phyloP scores from a whole-genome alignment of 306 rosid species.

The Ammopiptanthus mongolicus region DNA sequence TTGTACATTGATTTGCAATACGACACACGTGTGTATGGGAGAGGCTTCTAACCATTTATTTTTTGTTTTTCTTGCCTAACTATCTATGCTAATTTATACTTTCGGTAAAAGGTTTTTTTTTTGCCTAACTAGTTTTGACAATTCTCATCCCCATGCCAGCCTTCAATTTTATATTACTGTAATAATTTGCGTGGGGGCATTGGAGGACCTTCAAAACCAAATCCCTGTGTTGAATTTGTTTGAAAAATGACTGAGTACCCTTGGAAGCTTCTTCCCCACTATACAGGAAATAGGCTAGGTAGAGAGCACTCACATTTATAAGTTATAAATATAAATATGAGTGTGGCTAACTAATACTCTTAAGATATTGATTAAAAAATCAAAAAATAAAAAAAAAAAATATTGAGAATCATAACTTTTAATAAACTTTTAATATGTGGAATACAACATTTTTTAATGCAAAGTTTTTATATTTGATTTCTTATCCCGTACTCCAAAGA shows the following conservation, averaged over 20 bases:
- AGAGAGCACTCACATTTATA: not conserved
- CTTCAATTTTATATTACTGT: conserved; percentile 22
- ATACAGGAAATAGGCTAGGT: not conserved
- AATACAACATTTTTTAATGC: no score
- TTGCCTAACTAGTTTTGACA: conserved; percentile 29
- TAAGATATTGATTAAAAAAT: no score
- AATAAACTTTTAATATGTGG: no score
- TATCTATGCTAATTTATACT: conserved; percentile 1
- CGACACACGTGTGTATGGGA: not conserved
- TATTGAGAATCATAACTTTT: no score
- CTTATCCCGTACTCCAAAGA: no score
- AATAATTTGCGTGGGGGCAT: not conserved
- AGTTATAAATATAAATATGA: not conserved
- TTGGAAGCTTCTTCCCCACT: not conserved
- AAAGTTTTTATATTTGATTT: no score
- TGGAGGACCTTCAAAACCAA: not conserved
- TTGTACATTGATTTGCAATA: not conserved
- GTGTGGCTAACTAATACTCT: no score
- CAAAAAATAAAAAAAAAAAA: no score
- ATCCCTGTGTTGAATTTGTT: not conserved
- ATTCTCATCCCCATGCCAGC: not conserved
- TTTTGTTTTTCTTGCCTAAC: conserved; percentile 24
- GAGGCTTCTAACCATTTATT: not conserved
- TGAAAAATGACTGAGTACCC: not conserved
- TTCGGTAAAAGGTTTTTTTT: conserved; percentile 3